Base-by-base conservation (phyloP, 2,329 filamentous ascomycete genomes). In the Clonostachys byssicola region DNA sequence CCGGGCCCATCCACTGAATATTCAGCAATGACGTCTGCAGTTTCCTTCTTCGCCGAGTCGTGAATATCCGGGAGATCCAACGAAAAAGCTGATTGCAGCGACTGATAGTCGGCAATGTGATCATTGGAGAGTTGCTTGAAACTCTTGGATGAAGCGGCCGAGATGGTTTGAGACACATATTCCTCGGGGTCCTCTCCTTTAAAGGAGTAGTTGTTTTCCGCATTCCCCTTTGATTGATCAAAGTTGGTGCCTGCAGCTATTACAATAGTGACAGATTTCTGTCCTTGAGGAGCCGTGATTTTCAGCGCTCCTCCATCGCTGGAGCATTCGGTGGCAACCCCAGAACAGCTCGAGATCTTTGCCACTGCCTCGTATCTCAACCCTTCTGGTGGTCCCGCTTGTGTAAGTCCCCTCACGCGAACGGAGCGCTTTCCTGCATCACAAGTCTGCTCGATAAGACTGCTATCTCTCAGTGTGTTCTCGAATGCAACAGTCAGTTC, bases 231-330 rank as follows among this genome's bases (percentile, higher is more conserved):
- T 5, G 62, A 71, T 46, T 72, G 61, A 43, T 80, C 74, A 46
- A 75, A 81, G 48, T 80, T 66, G 2, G 75, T 78, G 7, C 60
- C 66, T 2, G 65, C 70, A 6, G 68, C 67, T 14, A 79, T 55
- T 1, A 78, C 60, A 7, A 80, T 8, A 30, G 64, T 62, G 10
- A 70, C 40, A 10, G 52, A 56, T 3, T 49, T 59, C 6, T 60
- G 52, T 5, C 52, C 20, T 9, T 51, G 34, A 0, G 43, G 48
- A 2, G 64, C 50, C 7, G 57, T 49, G 16, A 73, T 52, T 1
- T 53, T 53, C 16, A 73, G 51, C 1, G 51, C 54, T 23, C 13
- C 13, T 9, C 39, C 34, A 10, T 62, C 55, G 14, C 52, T 52
- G 9, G 39, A 42, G 38, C 52, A 54, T 1, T 20, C 34, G 10